Evolutionary conservation across 768 basidiomycete species (phyloP), one percentile per base, ranked within the genome.

Genomic region (Lactarius evosmus): DNA sequence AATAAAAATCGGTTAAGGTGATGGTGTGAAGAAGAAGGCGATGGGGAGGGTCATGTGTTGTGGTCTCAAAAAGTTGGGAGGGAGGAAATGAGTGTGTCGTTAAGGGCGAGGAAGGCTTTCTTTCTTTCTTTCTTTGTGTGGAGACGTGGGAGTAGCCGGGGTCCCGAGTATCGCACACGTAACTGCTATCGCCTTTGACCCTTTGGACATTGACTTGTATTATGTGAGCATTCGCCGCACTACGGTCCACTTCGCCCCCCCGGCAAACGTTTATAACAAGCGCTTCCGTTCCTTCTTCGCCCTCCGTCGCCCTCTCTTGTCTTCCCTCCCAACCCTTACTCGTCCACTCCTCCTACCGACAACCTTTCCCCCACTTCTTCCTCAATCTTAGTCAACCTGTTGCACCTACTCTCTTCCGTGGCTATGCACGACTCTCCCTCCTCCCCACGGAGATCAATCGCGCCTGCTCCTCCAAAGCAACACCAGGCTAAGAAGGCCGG

Each of bases 401-500:
- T 69, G 58, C 65, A 58, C 52, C 50, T 70, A 64, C 60, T 60
- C 67, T 36, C 61, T 16, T 65, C 64, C 64, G 64, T 56, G 44
- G 51, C 60, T 60, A 75, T 76, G 74, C 71, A 75, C 66, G 75
- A 74, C 74, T 69, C 65, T 66, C 70, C 72, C 67, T 65, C 70
- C 62, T 72, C 70, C 70, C 75, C 73, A 49, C 70, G 73, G 68
- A 72, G 67, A 62, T 67, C 72, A 66, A 69, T 72, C 62, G 67
- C 73, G 60, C 71, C 72, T 57, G 61, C 67, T 25, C 66, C 66
- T n/a, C 61, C 61, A 62, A 78, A 79, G 75, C 82, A 78, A 68
- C 73, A 70, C 25, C 64, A 60, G 16, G 1, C 64, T 70, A 78
- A 77, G 73, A 76, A 78, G 68, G 66, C 76, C 74, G 83, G 83